A percentile compares a stretch with the other conserved stretches of the same genome.
Conservation (phyloP, 164 flowering plant species). For the Chimonanthus praecox region DNA sequence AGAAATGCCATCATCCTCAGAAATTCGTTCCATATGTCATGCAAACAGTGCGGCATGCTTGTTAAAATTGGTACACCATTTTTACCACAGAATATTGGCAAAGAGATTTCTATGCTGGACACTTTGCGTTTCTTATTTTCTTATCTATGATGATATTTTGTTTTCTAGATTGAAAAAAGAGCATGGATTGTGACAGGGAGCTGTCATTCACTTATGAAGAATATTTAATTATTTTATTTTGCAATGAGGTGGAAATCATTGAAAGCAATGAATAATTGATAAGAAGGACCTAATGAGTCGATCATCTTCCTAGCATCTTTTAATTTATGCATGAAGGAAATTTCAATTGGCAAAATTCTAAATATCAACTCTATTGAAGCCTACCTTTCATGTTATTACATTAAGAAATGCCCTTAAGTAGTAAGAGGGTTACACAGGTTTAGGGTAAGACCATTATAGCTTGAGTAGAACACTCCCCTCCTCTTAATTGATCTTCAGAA, state of each 20-base stretch:
- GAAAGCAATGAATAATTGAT: neutral
- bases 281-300: neutral
- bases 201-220: neutral
- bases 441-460: neutral
- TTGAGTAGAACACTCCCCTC: neutral
- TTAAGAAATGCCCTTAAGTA: neutral
- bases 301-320: neutral
- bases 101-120: neutral
- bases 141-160: neutral
- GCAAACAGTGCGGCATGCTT: constrained; percentile 74
- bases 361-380: neutral
- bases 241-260: neutral
- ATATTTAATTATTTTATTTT: too few relatives aligned
- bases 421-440: neutral
- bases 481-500: neutral
- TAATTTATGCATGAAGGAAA: neutral
- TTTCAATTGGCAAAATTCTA: neutral
- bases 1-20: constrained; percentile 42
- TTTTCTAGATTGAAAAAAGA: neutral
- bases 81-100: neutral
- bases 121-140: neutral
- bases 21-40: constrained; percentile 83
- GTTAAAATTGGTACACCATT: constrained; percentile 55
- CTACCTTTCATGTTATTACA: neutral
- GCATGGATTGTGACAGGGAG: neutral